These are phyloP conservation scores for Epichloe amarillans DNA, from an alignment of 2,329 filamentous ascomycete genomes.

Conservation along the genomic window DNA sequence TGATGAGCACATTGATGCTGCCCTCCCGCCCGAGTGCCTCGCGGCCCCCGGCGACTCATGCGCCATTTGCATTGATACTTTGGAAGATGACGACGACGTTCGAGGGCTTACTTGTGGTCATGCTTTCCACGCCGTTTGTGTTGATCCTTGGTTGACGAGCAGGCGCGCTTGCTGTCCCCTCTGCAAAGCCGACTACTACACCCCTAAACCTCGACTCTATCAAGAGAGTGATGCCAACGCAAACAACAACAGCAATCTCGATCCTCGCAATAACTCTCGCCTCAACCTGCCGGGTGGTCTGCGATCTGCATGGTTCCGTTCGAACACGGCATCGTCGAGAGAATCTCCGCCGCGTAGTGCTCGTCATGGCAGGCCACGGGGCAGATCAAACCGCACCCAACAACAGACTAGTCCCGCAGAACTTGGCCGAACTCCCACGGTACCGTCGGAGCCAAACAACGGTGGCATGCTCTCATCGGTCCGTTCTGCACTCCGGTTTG, in stretches of 20 bases:
- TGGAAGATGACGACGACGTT: slow-evolving; percentile 93
- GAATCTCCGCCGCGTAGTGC: not conserved
- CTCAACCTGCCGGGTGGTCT: slow-evolving; percentile 34
- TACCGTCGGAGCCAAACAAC: not conserved
- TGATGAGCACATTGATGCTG: slow-evolving; percentile 71
- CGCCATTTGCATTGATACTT: slow-evolving; percentile 86
- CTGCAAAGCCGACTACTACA: slow-evolving; percentile 96
- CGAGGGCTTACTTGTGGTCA: slow-evolving; percentile 93
- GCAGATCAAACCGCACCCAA: not conserved
- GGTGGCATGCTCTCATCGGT: slow-evolving; percentile 19
- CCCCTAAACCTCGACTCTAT: slow-evolving; percentile 68
- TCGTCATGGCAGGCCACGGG: slow-evolving; percentile 1
- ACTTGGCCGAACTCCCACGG: slow-evolving; percentile 5
- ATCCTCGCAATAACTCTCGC: slow-evolving; percentile 27
- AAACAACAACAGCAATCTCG: slow-evolving; percentile 13
- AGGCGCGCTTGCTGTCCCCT: slow-evolving; percentile 90
- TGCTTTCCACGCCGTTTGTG: slow-evolving; percentile 88
- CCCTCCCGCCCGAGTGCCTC: slow-evolving; percentile 68
- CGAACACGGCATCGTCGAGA: slow-evolving; percentile 3
- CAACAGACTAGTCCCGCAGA: slow-evolving; percentile 4
- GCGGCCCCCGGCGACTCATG: slow-evolving; percentile 80
- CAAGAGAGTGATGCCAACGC: slow-evolving; percentile 16
- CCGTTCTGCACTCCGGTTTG: slow-evolving; percentile 20
- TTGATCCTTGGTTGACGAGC: slow-evolving; percentile 93
- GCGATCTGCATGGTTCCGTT: slow-evolving; percentile 26